Conservation (phyloP, 768 basidiomycete species). For the Phlegmacium glaucopus region DNA sequence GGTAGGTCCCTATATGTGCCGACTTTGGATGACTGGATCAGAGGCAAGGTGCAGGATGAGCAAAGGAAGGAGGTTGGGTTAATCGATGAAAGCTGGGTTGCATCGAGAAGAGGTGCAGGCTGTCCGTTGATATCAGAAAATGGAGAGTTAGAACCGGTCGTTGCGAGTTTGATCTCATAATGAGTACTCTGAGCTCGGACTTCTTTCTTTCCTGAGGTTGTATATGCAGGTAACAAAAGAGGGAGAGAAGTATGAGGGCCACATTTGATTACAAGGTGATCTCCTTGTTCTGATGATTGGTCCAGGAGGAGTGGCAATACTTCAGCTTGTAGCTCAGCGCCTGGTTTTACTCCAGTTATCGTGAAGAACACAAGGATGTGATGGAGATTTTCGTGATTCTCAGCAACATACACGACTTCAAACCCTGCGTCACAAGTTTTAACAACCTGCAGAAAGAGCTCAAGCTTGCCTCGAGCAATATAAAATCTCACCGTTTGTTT, state of each 20-base stretch:
- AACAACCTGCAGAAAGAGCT: neutral
- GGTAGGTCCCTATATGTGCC: slow-evolving; percentile 78
- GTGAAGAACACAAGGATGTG: slow-evolving; percentile 76
- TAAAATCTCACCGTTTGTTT: slow-evolving; percentile 13
- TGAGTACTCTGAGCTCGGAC: slow-evolving; percentile 54
- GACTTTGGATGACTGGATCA: slow-evolving; percentile 55
- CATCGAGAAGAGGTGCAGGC: slow-evolving; percentile 58
- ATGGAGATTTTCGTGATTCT: slow-evolving; percentile 84
- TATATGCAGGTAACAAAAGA: slow-evolving; percentile 53
- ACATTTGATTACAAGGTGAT: slow-evolving; percentile 61
- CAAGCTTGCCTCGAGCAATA: no score
- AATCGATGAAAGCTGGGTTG: slow-evolving; percentile 53
- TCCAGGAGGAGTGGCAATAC: slow-evolving; percentile 49
- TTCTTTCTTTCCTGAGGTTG: slow-evolving; percentile 57
- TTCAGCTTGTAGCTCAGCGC: slow-evolving; percentile 61
- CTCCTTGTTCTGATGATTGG: slow-evolving; percentile 39
- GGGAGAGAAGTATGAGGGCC: slow-evolving; percentile 55
- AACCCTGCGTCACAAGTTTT: slow-evolving; percentile 27
- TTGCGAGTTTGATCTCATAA: slow-evolving; percentile 68
- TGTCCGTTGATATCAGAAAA: slow-evolving; percentile 24
- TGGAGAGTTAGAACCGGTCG: slow-evolving; percentile 19
- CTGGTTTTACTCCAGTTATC: slow-evolving; percentile 44
- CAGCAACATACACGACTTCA: slow-evolving; percentile 53
- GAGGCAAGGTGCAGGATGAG: slow-evolving; percentile 72
- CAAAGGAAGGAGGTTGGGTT: slow-evolving; percentile 71